Evolutionary conservation across 805 yeast genomes (phyloP), one percentile per base, ranked within the genome.

Genomic region (Saccharomyces cerevisiae): DNA sequence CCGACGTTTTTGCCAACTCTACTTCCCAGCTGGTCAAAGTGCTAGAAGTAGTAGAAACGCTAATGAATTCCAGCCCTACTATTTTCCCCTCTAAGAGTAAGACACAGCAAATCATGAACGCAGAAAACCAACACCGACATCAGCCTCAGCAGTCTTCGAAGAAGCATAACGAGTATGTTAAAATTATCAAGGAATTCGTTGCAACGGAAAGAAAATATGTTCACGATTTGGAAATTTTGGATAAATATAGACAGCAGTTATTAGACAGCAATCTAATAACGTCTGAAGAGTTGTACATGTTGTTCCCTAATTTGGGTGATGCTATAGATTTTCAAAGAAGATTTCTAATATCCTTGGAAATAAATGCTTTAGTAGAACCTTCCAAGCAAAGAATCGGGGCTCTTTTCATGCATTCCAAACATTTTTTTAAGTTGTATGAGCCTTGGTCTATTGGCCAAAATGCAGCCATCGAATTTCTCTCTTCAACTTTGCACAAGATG

Each of bases 371-470:
- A 46, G 85, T 86, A 2, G 88, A 91, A 1, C 78, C 82, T 28
- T 79, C 81, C 54, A 81, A 81, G 63, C 97, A 91, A 70, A 78
- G 97, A 57, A 82, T 92, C 48, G 99, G 98, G 2, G 86, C 96
- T 1, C 78, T 91, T 1, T 92, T 94, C 68, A 77, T 87, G 56
- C 95, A 86, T 69, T 88, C 94, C 10, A 87, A 91, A 32, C 82
- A 83, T 41, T 92, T 90, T 28, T 94, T 94, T 73, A 84, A 82
- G 58, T 82, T 89, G 9, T 94, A 94, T 70, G 96, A 90, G 69
- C 90, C 96, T 6, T 94, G 96, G 92, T 88, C 97, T 27, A 78
- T 90, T 53, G 92, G 92, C 55, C 97, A 89, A 70, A 82, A 83
- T 60, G 82, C 89, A 2, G 97, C 98, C 1, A 80, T 89, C 47